These are phyloP conservation scores for Pilatotrama ljubarskyi DNA, from an alignment of 768 basidiomycete genomes.

Conservation along the genomic window DNA sequence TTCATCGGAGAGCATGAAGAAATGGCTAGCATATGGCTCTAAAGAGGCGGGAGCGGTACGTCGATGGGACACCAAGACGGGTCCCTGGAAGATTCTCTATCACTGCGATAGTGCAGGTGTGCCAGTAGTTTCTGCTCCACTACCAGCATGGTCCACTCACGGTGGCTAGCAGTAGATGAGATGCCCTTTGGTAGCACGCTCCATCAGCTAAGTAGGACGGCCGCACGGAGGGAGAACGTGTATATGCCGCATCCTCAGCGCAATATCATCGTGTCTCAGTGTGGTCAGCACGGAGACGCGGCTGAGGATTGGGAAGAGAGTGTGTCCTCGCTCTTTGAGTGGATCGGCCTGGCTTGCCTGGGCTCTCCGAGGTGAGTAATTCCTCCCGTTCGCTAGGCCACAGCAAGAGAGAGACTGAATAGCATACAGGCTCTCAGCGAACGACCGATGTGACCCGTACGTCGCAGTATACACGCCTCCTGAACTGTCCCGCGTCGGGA, in stretches of 20 bases:
- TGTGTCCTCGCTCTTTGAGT: constrained; percentile 58
- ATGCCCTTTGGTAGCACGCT: constrained; percentile 32
- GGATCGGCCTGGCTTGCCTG: constrained; percentile 70
- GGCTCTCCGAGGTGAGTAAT: constrained; percentile 66
- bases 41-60: constrained; percentile 43
- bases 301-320: constrained; percentile 52
- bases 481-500: constrained; percentile 42
- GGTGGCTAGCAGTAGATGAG: too few relatives aligned
- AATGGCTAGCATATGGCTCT: constrained; percentile 31
- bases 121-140: too few relatives aligned
- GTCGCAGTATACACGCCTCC: constrained; percentile 67
- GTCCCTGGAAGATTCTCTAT: constrained; percentile 49
- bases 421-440: constrained; percentile 50
- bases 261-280: not conserved
- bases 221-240: not conserved
- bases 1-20: constrained; percentile 11
- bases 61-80: constrained; percentile 52
- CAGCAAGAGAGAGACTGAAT: not conserved
- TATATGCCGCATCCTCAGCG: not conserved
- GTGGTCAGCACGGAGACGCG: not conserved
- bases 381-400: too few relatives aligned
- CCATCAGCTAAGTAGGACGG: constrained; percentile 36
- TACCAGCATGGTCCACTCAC: too few relatives aligned
- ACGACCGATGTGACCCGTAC: constrained; percentile 69
- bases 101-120: constrained; percentile 27